Conservation (phyloP, 2,329 filamentous ascomycete species). For the Microdochium paspali region DNA sequence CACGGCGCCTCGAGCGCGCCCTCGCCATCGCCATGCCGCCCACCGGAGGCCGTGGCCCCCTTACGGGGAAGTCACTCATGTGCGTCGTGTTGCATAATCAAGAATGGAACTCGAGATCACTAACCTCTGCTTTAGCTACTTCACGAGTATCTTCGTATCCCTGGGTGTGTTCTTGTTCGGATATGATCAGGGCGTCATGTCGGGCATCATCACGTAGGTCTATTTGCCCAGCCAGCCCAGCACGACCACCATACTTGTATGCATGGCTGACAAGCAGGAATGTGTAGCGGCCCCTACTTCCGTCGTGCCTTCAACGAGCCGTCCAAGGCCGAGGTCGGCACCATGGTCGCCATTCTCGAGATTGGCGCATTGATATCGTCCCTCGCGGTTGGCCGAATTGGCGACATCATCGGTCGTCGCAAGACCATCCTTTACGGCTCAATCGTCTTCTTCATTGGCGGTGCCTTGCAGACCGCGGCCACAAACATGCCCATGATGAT, state of each 20-base stretch:
- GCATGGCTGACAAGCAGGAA: neutral
- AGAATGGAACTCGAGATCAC: slow-evolving; percentile 1
- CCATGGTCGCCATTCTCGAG: slow-evolving; percentile 96
- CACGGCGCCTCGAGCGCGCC: slow-evolving; percentile 42
- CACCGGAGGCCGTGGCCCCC: slow-evolving; percentile 65
- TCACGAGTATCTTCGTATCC: slow-evolving; percentile 86
- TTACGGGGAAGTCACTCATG: slow-evolving; percentile 93
- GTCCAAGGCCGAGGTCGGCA: slow-evolving; percentile 77
- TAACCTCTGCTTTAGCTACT: slow-evolving; percentile 53
- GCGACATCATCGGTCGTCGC: slow-evolving; percentile 83
- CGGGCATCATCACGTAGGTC: slow-evolving; percentile 56
- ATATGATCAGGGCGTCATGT: slow-evolving; percentile 89
- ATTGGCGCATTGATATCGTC: slow-evolving; percentile 89
- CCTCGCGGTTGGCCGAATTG: slow-evolving; percentile 74
- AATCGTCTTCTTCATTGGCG: slow-evolving; percentile 75
- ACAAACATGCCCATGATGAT: slow-evolving; percentile 86
- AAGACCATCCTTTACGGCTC: slow-evolving; percentile 92
- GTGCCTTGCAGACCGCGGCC: slow-evolving; percentile 74
- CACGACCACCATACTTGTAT: neutral
- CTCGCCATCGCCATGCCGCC: slow-evolving; percentile 81
- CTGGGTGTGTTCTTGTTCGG: slow-evolving; percentile 82
- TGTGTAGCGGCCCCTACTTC: slow-evolving; percentile 68
- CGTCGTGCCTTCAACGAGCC: slow-evolving; percentile 89
- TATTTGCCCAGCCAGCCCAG: neutral
- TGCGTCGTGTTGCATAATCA: slow-evolving; percentile 30